Percentiles rank a stretch among this genome's conserved stretches.
Evolutionary conservation across 495 filamentous ascomycete genomes (phyloP).

Genomic region (Haplographium delicatum): DNA sequence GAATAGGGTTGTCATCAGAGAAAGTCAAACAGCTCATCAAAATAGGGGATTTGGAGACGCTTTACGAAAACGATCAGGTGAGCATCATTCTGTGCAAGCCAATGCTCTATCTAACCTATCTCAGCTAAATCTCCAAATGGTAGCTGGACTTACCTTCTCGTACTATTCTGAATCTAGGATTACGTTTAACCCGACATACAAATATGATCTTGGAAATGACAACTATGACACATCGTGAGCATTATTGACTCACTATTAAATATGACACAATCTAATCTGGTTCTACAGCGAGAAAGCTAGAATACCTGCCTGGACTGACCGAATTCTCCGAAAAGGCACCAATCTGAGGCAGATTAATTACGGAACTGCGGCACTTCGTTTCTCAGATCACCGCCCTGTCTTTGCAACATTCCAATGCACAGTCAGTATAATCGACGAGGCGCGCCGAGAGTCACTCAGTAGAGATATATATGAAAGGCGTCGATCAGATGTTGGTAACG

Average conservation of each 20-base stretch:
- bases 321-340: constrained; percentile 78
- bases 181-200: constrained; percentile 88
- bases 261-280: constrained; percentile 33
- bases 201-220: constrained; percentile 84
- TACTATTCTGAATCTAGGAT: constrained; percentile 86
- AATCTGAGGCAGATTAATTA: constrained; percentile 81
- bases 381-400: constrained; percentile 93
- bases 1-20: constrained; percentile 81
- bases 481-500: constrained; percentile 48
- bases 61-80: constrained; percentile 94
- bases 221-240: constrained; percentile 81
- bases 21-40: constrained; percentile 69
- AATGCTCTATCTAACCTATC: background rate
- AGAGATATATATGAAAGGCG: constrained; percentile 65
- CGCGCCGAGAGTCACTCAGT: constrained; percentile 61
- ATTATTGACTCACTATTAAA: constrained; percentile 29
- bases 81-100: constrained; percentile 6
- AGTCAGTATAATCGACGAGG: constrained; percentile 73
- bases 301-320: constrained; percentile 97
- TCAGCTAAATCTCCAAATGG: constrained; percentile 89
- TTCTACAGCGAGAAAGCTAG: constrained; percentile 65
- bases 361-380: constrained; percentile 66
- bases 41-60: constrained; percentile 61
- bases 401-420: constrained; percentile 81
- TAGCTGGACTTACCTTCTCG: constrained; percentile 80